Evolutionary conservation across 257 asterid genomes (phyloP), one percentile per base, ranked within the genome.

Genomic region (Nicotiana paniculata): DNA sequence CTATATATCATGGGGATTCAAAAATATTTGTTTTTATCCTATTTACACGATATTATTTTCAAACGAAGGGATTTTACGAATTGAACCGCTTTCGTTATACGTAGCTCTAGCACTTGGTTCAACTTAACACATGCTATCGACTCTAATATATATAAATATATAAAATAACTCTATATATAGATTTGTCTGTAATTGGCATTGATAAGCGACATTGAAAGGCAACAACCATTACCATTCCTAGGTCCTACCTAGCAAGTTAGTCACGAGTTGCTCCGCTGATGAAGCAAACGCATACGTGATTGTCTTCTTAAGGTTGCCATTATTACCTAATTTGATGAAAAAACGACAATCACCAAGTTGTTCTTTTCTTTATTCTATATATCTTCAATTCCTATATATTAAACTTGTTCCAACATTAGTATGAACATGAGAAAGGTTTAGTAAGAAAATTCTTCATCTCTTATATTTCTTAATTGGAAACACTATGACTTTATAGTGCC

Each of bases 201-300:
- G 13, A 24, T 72, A 21, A 46, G 78, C 1, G 37, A 24, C 59
- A 72, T 46, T 26, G 55, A 24, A 74, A 55, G 24, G 33, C 21
- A 74, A 74, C 43, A 5, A 3, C 79, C 62, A 48, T 74, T 39
- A 74, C 26, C n/a, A 26, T 74, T 24, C 7, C n/a, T 3, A 6
- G 62, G 43, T 48, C 79, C 79, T 48, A 74, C 79, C 24, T 26
- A 48, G 62, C 51, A 13, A 26, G 39, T 28, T 48, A 26, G 39
- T 74, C 79, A 74, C 79, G 61, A 74, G 62, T 74, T 74, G 79
- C 58, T 74, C 79, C 79, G 39, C 7, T 72, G 79, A 72, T 72
- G 79, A 72, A 72, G 79, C 79, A 72, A 72, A 46, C 61, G 0
- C 39, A 72, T 24, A 46, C 79, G 79, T 70, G 35, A 69, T 69